Conservation (phyloP, 805 yeast genomes). For the Dipodascus albidus region DNA sequence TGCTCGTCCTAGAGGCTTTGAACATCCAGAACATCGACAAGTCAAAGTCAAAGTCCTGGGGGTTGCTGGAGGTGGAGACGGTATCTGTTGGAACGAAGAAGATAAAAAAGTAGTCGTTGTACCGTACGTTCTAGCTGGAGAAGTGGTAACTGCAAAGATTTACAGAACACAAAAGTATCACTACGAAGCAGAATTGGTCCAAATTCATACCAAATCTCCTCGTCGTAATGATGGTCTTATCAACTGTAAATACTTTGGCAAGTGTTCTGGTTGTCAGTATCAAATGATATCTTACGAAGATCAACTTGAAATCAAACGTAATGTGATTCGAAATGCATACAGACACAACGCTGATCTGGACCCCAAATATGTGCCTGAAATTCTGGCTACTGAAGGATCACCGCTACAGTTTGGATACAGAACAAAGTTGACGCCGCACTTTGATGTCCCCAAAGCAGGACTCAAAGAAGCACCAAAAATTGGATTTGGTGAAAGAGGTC, state of each 20-base stretch:
- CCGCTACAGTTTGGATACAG: constrained; percentile 72
- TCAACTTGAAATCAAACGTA: constrained; percentile 61
- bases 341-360: constrained; percentile 44
- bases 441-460: constrained; percentile 55
- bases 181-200: constrained; percentile 63
- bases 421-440: constrained; percentile 94
- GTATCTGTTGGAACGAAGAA: constrained; percentile 23
- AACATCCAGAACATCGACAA: constrained; percentile 39
- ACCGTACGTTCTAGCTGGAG: constrained; percentile 88
- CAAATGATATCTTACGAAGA: constrained; percentile 65
- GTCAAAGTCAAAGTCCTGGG: constrained; percentile 44
- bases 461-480: constrained; percentile 47
- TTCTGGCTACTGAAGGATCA: constrained; percentile 57
- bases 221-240: constrained; percentile 49
- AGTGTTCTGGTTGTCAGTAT: constrained; percentile 91
- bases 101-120: constrained; percentile 46
- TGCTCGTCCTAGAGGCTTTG: constrained; percentile 34
- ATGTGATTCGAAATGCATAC: constrained; percentile 74
- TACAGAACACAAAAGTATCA: constrained; percentile 68
- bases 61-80: constrained; percentile 77
- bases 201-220: constrained; percentile 34
- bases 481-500: constrained; percentile 83
- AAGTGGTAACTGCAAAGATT: constrained; percentile 54
- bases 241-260: constrained; percentile 76
- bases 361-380: constrained; percentile 37